Evolutionary conservation across 495 filamentous ascomycete genomes (phyloP), one percentile per base, ranked within the genome.

Genomic region (Patellaria atrata): DNA sequence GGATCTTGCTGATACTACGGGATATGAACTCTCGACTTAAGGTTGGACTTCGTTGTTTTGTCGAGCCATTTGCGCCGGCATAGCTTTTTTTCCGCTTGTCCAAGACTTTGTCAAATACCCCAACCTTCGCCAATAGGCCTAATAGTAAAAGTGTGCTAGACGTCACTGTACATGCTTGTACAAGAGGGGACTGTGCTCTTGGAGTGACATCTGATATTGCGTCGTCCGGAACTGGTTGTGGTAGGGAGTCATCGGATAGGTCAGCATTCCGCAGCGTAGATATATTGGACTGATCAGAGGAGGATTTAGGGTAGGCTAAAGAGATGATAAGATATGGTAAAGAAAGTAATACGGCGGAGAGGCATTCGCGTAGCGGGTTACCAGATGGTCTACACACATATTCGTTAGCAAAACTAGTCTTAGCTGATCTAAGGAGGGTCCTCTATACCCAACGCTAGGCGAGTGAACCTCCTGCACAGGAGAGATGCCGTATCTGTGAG

Each of bases 71-170:
- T 18, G 37, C 20, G 21, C 27, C 41, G 11, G 28, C 20, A 23
- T 36, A 11, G 5, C 20, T 30, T 13, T 37, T 32, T 42, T 52
- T 60, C 45, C 55, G 38, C 18, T 58, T 37, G 34, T 60, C 56
- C 13, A 57, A 36, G n/a, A 37, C 31, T 18, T 50, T 35, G 8
- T 46, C 44, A 27, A 40, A 38, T 6, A 35, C 27, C 3, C 34
- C 31, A 22, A 61, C 40, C 34, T 60, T 60, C 9, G 52, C 52
- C 28, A 54, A 30, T n/a, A 55, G 28, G 12, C 61, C 63, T 8
- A 59, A 43, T 4, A 59, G 40, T 25, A 64, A 20, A 20, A 67
- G 47, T 12, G 59, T 62, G 4, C 52, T 47, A 4, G 63, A 56
- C 8, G 61, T 53, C 4, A 65, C 31, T 1, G 49, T 45, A 33